These are phyloP conservation scores for Obba rivulosa DNA, from an alignment of 768 basidiomycete genomes.

Conservation along the genomic window DNA sequence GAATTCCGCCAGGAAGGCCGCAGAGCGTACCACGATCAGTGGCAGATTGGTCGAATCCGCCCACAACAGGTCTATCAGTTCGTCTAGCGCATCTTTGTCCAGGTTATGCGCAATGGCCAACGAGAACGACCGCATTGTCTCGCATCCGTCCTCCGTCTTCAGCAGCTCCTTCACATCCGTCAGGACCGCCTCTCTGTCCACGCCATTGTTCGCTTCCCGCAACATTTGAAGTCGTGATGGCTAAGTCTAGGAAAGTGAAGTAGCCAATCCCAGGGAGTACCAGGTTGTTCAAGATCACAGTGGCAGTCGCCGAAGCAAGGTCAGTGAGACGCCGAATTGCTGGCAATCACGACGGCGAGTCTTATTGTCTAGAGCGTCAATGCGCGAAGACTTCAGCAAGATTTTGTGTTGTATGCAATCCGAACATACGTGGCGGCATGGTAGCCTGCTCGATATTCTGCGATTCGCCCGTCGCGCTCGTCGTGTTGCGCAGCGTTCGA, in stretches of 20 bases:
- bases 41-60: slow-evolving; percentile 50
- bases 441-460: slow-evolving; percentile 45
- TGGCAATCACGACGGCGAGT: slow-evolving; percentile 93
- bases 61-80: slow-evolving; percentile 68
- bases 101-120: slow-evolving; percentile 87
- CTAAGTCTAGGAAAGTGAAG: slow-evolving; percentile 83
- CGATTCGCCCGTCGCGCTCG: slow-evolving; percentile 26
- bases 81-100: slow-evolving; percentile 44
- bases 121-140: slow-evolving; percentile 30
- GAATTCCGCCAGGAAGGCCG: slow-evolving; percentile 88
- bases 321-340: slow-evolving; percentile 85
- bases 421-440: slow-evolving; percentile 30
- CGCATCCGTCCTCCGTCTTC: slow-evolving; percentile 14
- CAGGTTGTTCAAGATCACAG: slow-evolving; percentile 91
- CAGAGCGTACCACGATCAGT: slow-evolving; percentile 74
- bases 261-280: slow-evolving; percentile 95
- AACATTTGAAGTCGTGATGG: slow-evolving; percentile 60
- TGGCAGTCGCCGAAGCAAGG: slow-evolving; percentile 77
- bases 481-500: slow-evolving; percentile 2
- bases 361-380: slow-evolving; percentile 71
- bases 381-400: neutral
- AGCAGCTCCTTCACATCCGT: slow-evolving; percentile 26
- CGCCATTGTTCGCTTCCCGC: slow-evolving; percentile 82
- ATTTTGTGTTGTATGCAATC: slow-evolving; percentile 2
- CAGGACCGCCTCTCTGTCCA: slow-evolving; percentile 64